Evolutionary conservation across 192 early-diverging fungal species (phyloP), one percentile per base, ranked within the genome.

Genomic region (Podila minutissima): DNA sequence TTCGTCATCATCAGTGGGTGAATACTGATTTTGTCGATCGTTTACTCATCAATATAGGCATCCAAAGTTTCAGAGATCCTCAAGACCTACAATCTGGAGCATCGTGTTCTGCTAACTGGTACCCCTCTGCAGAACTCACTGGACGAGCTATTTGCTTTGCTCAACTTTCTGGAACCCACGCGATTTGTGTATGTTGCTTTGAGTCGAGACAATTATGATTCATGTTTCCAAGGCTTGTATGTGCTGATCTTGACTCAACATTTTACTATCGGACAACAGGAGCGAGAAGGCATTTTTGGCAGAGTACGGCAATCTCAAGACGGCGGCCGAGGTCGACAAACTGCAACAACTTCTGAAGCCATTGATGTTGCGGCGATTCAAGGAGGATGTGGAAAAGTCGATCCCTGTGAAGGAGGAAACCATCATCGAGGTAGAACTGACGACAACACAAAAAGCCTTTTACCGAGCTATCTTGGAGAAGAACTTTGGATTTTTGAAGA

Each of bases 391-490:
- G 8, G 95, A 96, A 78, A 94, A 92, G 68, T 89, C 89, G 6
- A 94, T 96, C 71, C 95, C 95, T 2, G 89, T 95, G 66, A 96
- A 96, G 71, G 95, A 95, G 81, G 95, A 96, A 74, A 95, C 94
- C n/a, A 90, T 96, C 29, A 90, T 96, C 35, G 94, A 95, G 83
- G 94, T 95, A 29, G 93, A 94, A 71, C 74, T 96, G n/a, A 95
- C 95, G 17, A 91, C 89, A 2, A 88, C 91, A 29, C 95, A 96
- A 64, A 95, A 95, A 77, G 92, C 93, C 75, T 95, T 91, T 84
- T 96, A 96, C 72, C 83, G 93, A 19, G 94, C 95, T 12, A 94
- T 96, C 74, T 70, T 95, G 48, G 95, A 96, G 71, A 86, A 83
- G 67, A 96, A 96, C 70, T 96, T 95, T 72, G 74, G 87, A 7